Base-by-base conservation (phyloP, 73 alveolate species). In the Blepharisma japonicum region DNA sequence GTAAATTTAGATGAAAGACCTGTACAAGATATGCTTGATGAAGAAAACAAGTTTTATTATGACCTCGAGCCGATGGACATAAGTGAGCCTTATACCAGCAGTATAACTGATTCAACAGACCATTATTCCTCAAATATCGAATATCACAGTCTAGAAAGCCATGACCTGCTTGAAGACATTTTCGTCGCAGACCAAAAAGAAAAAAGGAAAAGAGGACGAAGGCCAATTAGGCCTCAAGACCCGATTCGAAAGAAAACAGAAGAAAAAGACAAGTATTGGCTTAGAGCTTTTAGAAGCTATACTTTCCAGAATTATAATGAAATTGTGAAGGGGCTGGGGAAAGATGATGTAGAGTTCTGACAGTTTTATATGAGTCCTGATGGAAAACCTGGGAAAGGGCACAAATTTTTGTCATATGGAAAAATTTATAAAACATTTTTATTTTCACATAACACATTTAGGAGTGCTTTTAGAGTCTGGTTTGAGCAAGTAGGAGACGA, bases 211-310 rank as follows among this genome's bases (percentile, higher is more conserved):
- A 61, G 74, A 25, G 74, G 74, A 1, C 74, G 74, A 61, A 14
- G 74, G 23, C 74, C 47, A 2, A 8, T 61, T 18, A 0, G 74
- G 48, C 74, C 74, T 2, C 23, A 61, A 14, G 74, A 61, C 47
- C 74, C 74, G 47, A 61, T 61, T 9, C 39, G 74, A 25, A 61
- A 61, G 23, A 61, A 61, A 39, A 61, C 74, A 14, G 74, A 61
- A 61, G 74, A 61, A 61, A 61, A 61, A 25, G 74, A 61, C 5
- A 61, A 61, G 74, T 61, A 61, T 61, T 61, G 74, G 74, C 74
- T 61, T 61, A 0, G 74, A 25, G 74, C 74, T 25, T 61, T 61
- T 5, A 61, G 74, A 25, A 14, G 47, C 14, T 25, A 61, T 25
- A 61, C 23, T 20, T 39, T n/a, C 4, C 14, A 61, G 23, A 39